These are phyloP conservation scores for Phaeosphaeriaceae sp. DNA, from an alignment of 2,329 filamentous ascomycete genomes.

Conservation along the genomic window DNA sequence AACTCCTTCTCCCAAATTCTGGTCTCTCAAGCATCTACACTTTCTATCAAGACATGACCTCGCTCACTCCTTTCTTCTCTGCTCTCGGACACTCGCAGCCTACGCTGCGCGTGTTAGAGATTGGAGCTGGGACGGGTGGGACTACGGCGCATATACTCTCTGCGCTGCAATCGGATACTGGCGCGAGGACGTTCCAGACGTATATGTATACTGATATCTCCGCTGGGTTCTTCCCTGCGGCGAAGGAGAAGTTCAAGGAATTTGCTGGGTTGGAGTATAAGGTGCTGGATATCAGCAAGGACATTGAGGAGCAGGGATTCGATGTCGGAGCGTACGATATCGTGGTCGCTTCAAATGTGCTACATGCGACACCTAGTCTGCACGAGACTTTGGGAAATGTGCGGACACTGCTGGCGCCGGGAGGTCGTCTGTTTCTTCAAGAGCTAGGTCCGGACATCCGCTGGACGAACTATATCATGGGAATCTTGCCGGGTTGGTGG, in stretches of 20 bases:
- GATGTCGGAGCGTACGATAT: slow-evolving; percentile 15
- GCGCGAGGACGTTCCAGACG: background rate
- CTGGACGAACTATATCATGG: background rate
- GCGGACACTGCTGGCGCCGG: background rate
- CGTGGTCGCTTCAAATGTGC: slow-evolving; percentile 19
- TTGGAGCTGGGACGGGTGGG: background rate
- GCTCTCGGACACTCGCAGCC: background rate
- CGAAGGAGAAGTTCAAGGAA: background rate
- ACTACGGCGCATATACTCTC: background rate
- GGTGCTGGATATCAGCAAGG: background rate
- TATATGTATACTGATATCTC: slow-evolving; percentile 1
- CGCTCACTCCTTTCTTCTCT: background rate
- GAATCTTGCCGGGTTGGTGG: background rate
- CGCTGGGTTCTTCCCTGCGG: background rate
- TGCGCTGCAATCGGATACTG: background rate
- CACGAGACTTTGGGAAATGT: background rate
- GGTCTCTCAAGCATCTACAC: background rate
- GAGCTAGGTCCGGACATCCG: background rate
- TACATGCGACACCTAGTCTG: slow-evolving; percentile 13
- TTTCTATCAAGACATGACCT: background rate
- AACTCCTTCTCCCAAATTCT: background rate
- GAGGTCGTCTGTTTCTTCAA: background rate
- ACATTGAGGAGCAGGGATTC: slow-evolving; percentile 15
- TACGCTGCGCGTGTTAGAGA: background rate
- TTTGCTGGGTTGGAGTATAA: background rate